A percentile compares a stretch with the other conserved stretches of the same genome.
Conservation (phyloP, 139 green algal species). For the Tetraselmis chui region DNA sequence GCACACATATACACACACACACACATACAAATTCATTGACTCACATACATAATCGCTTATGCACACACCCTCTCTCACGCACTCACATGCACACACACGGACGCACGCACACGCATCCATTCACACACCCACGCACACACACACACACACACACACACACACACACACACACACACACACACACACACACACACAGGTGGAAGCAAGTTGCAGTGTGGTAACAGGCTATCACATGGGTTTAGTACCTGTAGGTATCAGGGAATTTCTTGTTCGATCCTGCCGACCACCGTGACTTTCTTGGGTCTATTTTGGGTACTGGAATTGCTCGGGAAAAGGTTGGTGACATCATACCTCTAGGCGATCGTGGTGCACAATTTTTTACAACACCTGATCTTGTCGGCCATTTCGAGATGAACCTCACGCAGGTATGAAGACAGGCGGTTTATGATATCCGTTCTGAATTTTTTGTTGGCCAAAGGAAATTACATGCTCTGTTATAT, state of each 20-base stretch:
- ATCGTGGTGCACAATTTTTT: constrained; percentile 66
- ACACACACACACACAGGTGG: constrained; percentile 19
- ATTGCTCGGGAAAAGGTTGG: constrained; percentile 43
- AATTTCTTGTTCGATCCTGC: constrained; percentile 71
- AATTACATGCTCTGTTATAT: no score
- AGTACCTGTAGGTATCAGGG: constrained; percentile 18
- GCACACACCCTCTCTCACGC: not conserved
- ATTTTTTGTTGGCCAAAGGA: no score
- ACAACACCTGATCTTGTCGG: constrained; percentile 55
- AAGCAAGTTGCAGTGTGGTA: no score
- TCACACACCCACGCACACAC: no score
- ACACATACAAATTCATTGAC: no score
- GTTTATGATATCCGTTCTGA: no score
- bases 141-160: not conserved
- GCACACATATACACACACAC: no score
- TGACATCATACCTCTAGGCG: constrained; percentile 70
- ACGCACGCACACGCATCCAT: no score
- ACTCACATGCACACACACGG: not conserved
- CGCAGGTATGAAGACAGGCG: constrained; percentile 41
- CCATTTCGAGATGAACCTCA: constrained; percentile 56
- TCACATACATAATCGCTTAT: not conserved
- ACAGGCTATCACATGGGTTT: no score
- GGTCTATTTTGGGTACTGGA: constrained; percentile 63
- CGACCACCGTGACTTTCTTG: constrained; percentile 74
- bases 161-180: not conserved